These are phyloP conservation scores for Botryococcus braunii DNA, from an alignment of 163 green algal species.

Conservation along the genomic window DNA sequence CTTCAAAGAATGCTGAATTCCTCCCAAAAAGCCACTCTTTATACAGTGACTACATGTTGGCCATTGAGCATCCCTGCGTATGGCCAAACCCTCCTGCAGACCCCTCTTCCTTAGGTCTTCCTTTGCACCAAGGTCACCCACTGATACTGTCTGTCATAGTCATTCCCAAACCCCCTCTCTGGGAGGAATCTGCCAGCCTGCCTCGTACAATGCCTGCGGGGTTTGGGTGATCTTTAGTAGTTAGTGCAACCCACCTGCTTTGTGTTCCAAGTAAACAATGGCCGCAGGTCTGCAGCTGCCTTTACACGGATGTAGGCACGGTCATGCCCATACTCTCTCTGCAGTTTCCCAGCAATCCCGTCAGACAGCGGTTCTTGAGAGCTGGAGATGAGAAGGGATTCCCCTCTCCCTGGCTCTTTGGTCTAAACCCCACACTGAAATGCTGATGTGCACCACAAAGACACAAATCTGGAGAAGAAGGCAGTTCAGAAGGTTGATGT, in stretches of 20 bases:
- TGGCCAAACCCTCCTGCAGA: neutral
- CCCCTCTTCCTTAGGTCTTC: neutral
- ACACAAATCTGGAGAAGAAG: neutral
- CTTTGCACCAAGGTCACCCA: constrained; percentile 13
- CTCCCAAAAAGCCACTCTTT: neutral
- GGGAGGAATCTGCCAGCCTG: constrained; percentile 54
- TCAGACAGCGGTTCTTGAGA: neutral
- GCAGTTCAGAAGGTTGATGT: neutral
- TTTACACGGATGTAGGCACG: constrained; percentile 60
- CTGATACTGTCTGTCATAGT: constrained; percentile 72
- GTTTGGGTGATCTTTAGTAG: neutral
- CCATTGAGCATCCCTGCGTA: neutral
- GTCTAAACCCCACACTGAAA: neutral
- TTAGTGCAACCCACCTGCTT: constrained; percentile 65
- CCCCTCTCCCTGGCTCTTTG: neutral
- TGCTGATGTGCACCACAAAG: neutral
- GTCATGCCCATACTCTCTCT: constrained; percentile 24
- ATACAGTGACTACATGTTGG: neutral
- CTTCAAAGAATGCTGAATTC: neutral
- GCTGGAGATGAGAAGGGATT: neutral
- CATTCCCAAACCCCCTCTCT: constrained; percentile 44
- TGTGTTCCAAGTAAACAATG: constrained; percentile 81
- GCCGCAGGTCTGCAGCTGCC: constrained; percentile 59
- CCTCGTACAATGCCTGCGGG: constrained; percentile 42
- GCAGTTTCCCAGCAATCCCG: neutral